phyloP scores from a whole-genome alignment of 148 eudicot genomes.

The Fallopia convolvulus region DNA sequence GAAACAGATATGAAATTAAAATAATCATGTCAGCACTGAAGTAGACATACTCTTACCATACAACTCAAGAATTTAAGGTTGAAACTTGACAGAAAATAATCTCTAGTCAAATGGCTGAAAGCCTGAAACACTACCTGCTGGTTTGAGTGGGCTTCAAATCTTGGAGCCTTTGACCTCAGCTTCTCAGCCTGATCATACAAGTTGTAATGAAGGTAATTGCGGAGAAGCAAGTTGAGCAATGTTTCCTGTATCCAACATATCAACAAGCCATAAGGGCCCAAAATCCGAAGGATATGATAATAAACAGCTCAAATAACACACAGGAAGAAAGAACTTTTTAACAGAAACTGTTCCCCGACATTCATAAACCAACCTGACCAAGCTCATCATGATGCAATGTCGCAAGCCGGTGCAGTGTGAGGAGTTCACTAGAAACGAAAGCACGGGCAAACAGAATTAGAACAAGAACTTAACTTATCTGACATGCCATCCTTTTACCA shows the following conservation, averaged over 20 bases:
- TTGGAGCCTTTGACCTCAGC: conserved; percentile 95
- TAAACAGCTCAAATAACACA: background rate
- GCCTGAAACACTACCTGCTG: conserved; percentile 53
- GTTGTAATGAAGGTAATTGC: conserved; percentile 93
- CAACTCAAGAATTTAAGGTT: background rate
- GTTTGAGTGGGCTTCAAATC: conserved; percentile 96
- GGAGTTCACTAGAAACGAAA: conserved; percentile 57
- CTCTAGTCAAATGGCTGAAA: too few relatives aligned
- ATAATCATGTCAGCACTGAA: background rate
- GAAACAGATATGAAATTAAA: background rate
- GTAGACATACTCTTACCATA: background rate
- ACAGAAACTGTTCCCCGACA: background rate
- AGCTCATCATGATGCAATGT: conserved; percentile 94
- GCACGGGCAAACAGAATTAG: conserved; percentile 10
- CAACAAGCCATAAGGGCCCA: background rate
- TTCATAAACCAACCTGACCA: conserved; percentile 69
- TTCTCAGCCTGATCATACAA: conserved; percentile 97
- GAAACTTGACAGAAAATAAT: background rate
- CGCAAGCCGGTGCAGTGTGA: conserved; percentile 80
- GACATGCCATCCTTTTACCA: background rate
- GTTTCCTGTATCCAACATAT: conserved; percentile 57
- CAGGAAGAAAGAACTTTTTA: background rate
- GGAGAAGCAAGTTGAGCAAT: conserved; percentile 81
- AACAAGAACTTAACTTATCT: background rate
- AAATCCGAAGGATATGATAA: background rate